A percentile compares a stretch with the other conserved stretches of the same genome.
These are phyloP conservation scores for Xanthoconium stramineum DNA, from an alignment of 768 basidiomycete genomes.

Conservation along the genomic window DNA sequence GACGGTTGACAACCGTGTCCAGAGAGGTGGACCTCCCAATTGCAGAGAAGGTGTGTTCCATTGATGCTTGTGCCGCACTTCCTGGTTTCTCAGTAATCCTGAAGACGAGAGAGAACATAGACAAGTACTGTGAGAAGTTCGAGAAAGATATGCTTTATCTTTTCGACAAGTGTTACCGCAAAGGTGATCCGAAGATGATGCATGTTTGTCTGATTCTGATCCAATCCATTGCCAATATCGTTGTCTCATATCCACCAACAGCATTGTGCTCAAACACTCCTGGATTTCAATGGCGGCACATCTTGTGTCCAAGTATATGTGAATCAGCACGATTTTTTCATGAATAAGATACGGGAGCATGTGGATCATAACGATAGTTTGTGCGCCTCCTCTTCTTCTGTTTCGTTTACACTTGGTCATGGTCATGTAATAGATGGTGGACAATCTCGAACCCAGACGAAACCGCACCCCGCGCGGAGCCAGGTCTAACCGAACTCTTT, in stretches of 20 bases:
- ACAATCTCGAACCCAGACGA: slow-evolving; percentile 76
- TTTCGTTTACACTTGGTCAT: neutral
- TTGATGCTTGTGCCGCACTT: neutral
- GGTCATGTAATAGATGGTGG: slow-evolving; percentile 62
- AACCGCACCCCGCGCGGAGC: slow-evolving; percentile 72
- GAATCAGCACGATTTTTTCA: slow-evolving; percentile 99
- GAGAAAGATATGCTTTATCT: slow-evolving; percentile 97
- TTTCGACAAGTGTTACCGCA: slow-evolving; percentile 93
- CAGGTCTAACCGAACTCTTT: slow-evolving; percentile 76
- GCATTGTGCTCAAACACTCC: slow-evolving; percentile 95
- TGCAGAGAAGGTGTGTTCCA: slow-evolving; percentile 64
- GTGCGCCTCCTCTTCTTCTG: slow-evolving; percentile 40
- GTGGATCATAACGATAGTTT: slow-evolving; percentile 52
- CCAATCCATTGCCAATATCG: slow-evolving; percentile 1
- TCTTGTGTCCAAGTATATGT: slow-evolving; percentile 99
- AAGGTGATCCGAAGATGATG: slow-evolving; percentile 99
- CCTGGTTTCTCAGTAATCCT: neutral
- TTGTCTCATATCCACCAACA: slow-evolving; percentile 33
- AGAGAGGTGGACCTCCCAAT: slow-evolving; percentile 89
- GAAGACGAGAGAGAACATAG: slow-evolving; percentile 87
- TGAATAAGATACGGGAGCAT: slow-evolving; percentile 78
- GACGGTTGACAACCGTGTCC: slow-evolving; percentile 82
- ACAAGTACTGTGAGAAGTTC: slow-evolving; percentile 97
- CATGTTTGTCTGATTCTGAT: slow-evolving; percentile 54
- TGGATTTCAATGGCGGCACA: slow-evolving; percentile 96